phyloP scores from a whole-genome alignment of 768 basidiomycete genomes.

The Sarcomyxa edulis region DNA sequence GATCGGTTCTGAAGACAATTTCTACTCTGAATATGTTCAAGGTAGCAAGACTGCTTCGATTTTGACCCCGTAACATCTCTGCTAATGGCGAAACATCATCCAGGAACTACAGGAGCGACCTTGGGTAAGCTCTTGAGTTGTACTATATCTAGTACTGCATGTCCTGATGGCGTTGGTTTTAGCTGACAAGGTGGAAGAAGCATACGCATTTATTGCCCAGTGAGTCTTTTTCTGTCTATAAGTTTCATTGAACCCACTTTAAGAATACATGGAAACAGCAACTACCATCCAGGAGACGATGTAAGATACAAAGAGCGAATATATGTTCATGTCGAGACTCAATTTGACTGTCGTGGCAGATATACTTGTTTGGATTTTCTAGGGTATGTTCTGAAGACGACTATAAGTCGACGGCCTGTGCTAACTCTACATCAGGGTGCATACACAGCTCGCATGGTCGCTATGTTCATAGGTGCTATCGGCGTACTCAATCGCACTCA shows the following conservation, averaged over 20 bases:
- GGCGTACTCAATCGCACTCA: constrained; percentile 65
- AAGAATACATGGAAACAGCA: too few relatives aligned
- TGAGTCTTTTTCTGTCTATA: constrained; percentile 27
- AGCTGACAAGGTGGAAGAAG: constrained; percentile 76
- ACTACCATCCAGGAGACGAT: constrained; percentile 70
- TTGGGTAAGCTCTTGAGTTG: constrained; percentile 39
- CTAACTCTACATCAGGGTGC: constrained; percentile 45
- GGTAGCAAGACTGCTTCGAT: too few relatives aligned
- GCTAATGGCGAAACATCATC: too few relatives aligned
- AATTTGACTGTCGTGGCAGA: constrained; percentile 32
- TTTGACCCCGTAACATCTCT: too few relatives aligned
- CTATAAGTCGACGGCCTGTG: neutral
- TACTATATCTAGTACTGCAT: constrained; percentile 2
- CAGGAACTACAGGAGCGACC: constrained; percentile 60
- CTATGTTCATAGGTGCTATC: constrained; percentile 64
- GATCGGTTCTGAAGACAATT: constrained; percentile 49
- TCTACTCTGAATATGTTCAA: constrained; percentile 57
- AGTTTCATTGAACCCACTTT: neutral
- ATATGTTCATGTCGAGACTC: too few relatives aligned
- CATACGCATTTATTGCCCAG: constrained; percentile 79
- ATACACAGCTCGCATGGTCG: constrained; percentile 73
- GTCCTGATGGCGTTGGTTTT: constrained; percentile 1
- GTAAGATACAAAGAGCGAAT: too few relatives aligned
- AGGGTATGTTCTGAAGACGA: constrained; percentile 33
- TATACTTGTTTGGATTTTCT: constrained; percentile 77